phyloP scores from a whole-genome alignment of 2,329 filamentous ascomycete genomes.

The Thermothelomyces thermophilus region DNA sequence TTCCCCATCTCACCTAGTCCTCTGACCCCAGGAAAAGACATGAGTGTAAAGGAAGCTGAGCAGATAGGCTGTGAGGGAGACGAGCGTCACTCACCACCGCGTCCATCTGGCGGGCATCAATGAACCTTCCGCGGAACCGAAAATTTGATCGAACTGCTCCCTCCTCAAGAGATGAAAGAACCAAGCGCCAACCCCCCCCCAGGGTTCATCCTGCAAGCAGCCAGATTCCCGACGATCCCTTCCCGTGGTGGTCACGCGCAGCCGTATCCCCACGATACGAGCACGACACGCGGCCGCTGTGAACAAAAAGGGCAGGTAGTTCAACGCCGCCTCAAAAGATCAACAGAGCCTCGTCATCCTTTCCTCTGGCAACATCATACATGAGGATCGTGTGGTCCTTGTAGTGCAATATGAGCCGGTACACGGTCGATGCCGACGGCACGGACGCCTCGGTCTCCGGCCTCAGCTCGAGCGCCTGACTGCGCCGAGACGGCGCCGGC shows the following conservation, averaged over 20 bases:
- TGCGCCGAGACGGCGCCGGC: slow-evolving; percentile 48
- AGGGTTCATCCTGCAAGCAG: background rate
- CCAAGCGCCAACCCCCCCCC: background rate
- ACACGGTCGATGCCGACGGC: slow-evolving; percentile 35
- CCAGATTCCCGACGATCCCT: too few relatives aligned
- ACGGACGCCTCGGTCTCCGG: slow-evolving; percentile 12
- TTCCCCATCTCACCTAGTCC: too few relatives aligned
- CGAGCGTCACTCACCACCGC: too few relatives aligned
- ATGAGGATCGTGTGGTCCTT: slow-evolving; percentile 62
- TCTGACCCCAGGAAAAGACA: too few relatives aligned
- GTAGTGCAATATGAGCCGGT: slow-evolving; percentile 66
- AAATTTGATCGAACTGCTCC: background rate
- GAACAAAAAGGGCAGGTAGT: background rate
- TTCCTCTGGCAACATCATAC: slow-evolving; percentile 50
- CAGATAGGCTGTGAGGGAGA: background rate
- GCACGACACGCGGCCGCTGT: too few relatives aligned
- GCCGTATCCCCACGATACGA: background rate
- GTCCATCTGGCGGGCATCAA: slow-evolving; percentile 2
- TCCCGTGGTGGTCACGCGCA: too few relatives aligned
- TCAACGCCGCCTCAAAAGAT: slow-evolving; percentile 17
- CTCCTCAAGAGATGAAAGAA: background rate
- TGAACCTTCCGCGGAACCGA: background rate
- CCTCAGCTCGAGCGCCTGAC: slow-evolving; percentile 24
- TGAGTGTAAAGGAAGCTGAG: background rate
- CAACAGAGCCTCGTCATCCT: slow-evolving; percentile 19